Percentiles rank a stretch among this genome's conserved stretches.
Evolutionary conservation across 2,329 filamentous ascomycete genomes (phyloP).

Genomic region (Ophiobolus disseminans): DNA sequence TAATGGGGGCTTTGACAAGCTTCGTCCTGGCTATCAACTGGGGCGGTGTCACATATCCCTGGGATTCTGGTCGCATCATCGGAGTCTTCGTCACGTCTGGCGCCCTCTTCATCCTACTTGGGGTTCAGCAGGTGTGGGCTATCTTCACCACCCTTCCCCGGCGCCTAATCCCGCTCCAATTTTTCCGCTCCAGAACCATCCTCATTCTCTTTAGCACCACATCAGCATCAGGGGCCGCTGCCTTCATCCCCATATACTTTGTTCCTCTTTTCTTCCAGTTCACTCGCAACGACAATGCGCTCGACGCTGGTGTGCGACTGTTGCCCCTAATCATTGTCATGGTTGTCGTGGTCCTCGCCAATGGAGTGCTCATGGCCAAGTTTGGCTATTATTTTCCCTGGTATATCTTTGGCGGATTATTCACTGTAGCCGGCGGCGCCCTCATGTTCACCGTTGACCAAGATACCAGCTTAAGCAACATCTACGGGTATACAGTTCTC

Average conservation of each 20-base stretch:
- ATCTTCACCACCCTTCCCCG: conserved; percentile 54
- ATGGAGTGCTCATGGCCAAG: conserved; percentile 22
- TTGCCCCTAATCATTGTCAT: conserved; percentile 33
- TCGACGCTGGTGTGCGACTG: conserved; percentile 29
- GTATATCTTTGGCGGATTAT: conserved; percentile 37
- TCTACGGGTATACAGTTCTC: conserved; percentile 32
- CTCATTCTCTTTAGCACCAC: conserved; percentile 13
- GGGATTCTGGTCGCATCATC: conserved; percentile 56
- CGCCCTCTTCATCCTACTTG: conserved; percentile 52
- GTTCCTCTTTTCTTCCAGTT: conserved; percentile 42
- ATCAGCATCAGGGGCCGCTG: conserved; percentile 38
- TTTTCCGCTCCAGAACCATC: conserved; percentile 42
- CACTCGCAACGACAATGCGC: conserved; percentile 17
- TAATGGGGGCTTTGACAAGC: too few relatives aligned
- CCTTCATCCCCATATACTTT: conserved; percentile 44
- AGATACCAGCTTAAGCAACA: conserved; percentile 10
- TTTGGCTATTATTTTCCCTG: conserved; percentile 28
- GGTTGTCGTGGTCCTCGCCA: conserved; percentile 20
- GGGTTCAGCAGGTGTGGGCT: conserved; percentile 54
- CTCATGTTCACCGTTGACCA: conserved; percentile 34
- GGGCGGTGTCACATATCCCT: conserved; percentile 58
- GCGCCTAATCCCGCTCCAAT: conserved; percentile 60
- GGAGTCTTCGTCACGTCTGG: conserved; percentile 55
- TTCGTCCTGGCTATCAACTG: conserved; percentile 60
- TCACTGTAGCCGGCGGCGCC: conserved; percentile 46